A percentile compares a stretch with the other conserved stretches of the same genome.
phyloP scores from a whole-genome alignment of 2,329 filamentous ascomycete species.

The Trichoderma lentiforme region DNA sequence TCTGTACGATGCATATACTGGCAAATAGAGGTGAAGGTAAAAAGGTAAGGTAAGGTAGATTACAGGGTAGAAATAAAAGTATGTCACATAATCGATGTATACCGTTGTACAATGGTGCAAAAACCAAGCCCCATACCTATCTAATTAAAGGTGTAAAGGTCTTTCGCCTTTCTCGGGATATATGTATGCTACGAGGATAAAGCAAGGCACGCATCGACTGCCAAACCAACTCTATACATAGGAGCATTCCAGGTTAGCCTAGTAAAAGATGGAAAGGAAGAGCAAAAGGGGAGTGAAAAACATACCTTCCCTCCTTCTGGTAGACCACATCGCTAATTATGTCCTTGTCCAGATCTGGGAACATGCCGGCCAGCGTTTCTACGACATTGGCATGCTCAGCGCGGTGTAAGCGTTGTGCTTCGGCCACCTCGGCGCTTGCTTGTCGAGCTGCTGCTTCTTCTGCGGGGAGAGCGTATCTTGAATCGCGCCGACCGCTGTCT shows the following conservation, averaged over 20 bases:
- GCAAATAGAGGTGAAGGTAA: not conserved
- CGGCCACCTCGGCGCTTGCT: constrained; percentile 83
- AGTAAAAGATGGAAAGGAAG: not conserved
- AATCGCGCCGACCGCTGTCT: constrained; percentile 30
- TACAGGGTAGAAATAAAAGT: not conserved
- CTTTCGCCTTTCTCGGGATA: not conserved
- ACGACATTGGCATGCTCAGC: constrained; percentile 89
- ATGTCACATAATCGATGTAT: not conserved
- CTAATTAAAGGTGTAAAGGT: not conserved
- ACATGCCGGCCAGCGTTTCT: constrained; percentile 93
- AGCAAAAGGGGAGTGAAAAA: constrained; percentile 24
- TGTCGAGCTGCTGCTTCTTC: constrained; percentile 88
- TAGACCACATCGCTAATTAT: constrained; percentile 96
- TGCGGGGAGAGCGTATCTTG: constrained; percentile 56
- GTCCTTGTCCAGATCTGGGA: constrained; percentile 89
- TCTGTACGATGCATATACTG: not conserved
- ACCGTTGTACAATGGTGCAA: not conserved
- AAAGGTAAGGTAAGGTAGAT: not conserved
- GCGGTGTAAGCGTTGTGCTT: constrained; percentile 77
- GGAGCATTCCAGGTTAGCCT: not conserved
- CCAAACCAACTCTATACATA: constrained; percentile 65
- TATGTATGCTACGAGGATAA: constrained; percentile 45
- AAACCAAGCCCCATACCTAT: not conserved
- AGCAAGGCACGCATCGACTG: constrained; percentile 82
- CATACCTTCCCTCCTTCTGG: constrained; percentile 89